These are phyloP conservation scores for Skeletonema menzelii DNA, from an alignment of 108 stramenopile species.

Conservation along the genomic window DNA sequence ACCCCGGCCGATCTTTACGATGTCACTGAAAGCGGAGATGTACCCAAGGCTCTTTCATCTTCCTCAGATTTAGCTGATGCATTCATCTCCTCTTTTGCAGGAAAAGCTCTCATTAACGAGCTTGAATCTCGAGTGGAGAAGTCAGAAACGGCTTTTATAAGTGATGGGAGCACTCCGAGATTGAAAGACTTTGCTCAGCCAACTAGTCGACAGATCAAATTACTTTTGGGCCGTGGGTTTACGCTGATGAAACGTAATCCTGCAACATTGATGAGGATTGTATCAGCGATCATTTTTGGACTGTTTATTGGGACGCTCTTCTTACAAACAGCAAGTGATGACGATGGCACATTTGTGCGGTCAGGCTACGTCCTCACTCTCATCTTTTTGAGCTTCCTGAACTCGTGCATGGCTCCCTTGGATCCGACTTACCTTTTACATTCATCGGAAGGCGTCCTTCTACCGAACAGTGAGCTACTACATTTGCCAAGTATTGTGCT, in stretches of 20 bases:
- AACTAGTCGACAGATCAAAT: background rate
- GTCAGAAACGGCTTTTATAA: background rate
- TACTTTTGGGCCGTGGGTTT: background rate
- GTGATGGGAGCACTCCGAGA: background rate
- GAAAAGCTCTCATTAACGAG: background rate
- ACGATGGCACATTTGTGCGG: constrained; percentile 9
- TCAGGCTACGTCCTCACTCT: constrained; percentile 16
- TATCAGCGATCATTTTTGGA: constrained; percentile 4
- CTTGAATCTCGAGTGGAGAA: background rate
- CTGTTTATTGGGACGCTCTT: constrained; percentile 19
- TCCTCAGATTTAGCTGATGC: background rate
- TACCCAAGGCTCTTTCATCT: background rate
- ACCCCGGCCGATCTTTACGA: background rate
- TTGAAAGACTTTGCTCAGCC: background rate
- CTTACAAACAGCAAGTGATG: constrained; percentile 12
- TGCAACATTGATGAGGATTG: background rate
- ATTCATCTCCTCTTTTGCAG: background rate
- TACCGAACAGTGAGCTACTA: background rate
- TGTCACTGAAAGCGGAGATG: background rate
- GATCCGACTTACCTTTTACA: constrained; percentile 8
- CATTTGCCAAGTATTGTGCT: background rate
- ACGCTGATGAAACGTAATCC: constrained; percentile 10
- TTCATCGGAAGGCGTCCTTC: background rate
- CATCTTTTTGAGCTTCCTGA: background rate
- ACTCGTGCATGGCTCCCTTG: constrained; percentile 2